Evolutionary conservation across 805 yeast genomes (phyloP).

Genomic region (Cephaloascus albidus): DNA sequence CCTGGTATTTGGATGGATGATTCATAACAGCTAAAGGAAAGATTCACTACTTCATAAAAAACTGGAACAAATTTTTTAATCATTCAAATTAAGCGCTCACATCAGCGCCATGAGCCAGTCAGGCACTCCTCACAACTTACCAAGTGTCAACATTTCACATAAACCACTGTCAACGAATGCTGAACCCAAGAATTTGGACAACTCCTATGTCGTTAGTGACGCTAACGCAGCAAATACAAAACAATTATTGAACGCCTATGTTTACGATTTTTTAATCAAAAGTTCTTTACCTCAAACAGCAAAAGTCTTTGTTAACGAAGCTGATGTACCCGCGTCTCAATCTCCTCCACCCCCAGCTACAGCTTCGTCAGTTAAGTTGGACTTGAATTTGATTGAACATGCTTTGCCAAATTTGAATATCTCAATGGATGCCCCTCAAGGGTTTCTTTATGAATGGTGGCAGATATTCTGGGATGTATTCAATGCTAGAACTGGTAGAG

Average conservation of each 20-base stretch:
- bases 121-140: slow-evolving; percentile 2
- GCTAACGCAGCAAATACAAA: slow-evolving; percentile 41
- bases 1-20: too few relatives aligned
- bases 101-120: slow-evolving; percentile 3
- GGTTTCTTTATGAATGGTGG: slow-evolving; percentile 93
- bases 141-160: not conserved
- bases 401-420: slow-evolving; percentile 74
- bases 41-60: too few relatives aligned
- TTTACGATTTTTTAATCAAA: slow-evolving; percentile 77
- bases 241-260: slow-evolving; percentile 69
- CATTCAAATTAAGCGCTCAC: not conserved
- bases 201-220: slow-evolving; percentile 17
- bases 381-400: slow-evolving; percentile 40
- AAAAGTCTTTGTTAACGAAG: slow-evolving; percentile 62
- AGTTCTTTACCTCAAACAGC: slow-evolving; percentile 69
- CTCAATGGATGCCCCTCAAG: slow-evolving; percentile 76
- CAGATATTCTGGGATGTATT: slow-evolving; percentile 91
- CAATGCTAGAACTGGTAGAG: slow-evolving; percentile 67
- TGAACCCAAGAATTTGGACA: not conserved
- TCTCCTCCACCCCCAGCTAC: slow-evolving; percentile 15
- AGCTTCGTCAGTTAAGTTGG: not conserved
- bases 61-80: not conserved
- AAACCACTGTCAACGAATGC: not conserved
- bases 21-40: too few relatives aligned
- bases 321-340: slow-evolving; percentile 46